Evolutionary conservation across 768 basidiomycete species (phyloP).

Genomic region (Mycena capillaripes): DNA sequence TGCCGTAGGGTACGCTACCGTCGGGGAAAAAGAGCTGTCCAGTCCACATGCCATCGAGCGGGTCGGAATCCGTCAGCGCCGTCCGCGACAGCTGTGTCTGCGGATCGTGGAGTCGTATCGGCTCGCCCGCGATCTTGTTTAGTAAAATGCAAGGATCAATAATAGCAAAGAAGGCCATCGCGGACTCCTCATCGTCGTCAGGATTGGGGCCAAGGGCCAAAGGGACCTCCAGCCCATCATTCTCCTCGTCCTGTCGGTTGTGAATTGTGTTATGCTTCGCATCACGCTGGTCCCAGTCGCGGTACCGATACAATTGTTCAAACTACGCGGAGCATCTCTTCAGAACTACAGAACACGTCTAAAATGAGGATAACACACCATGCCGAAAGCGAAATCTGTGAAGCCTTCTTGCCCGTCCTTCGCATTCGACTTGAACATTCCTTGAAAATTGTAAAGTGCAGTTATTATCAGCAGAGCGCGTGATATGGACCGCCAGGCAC

Average conservation of each 20-base stretch:
- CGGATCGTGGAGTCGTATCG: slow-evolving; percentile 2
- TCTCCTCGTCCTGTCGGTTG: slow-evolving; percentile 6
- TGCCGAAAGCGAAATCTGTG: slow-evolving; percentile 25
- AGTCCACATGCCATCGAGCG: slow-evolving; percentile 22
- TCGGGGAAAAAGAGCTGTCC: slow-evolving; percentile 6
- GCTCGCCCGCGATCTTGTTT: slow-evolving; percentile 8
- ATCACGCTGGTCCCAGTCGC: not conserved
- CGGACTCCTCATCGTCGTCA: slow-evolving; percentile 17
- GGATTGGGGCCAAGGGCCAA: not conserved
- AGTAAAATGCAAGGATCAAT: not conserved
- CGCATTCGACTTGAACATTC: slow-evolving; percentile 9
- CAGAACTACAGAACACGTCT: not conserved
- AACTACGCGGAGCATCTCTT: not conserved
- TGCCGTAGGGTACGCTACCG: not conserved
- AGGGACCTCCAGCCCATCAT: not conserved
- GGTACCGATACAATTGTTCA: not conserved
- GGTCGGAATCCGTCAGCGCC: not conserved
- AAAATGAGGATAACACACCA: slow-evolving; percentile 17
- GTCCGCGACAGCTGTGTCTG: not conserved
- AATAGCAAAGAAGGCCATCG: slow-evolving; percentile 1
- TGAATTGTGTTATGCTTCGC: slow-evolving; percentile 20
- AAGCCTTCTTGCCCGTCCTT: slow-evolving; percentile 19
- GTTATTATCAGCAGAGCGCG: no score
- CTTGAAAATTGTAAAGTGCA: not conserved
- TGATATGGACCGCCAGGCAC: not conserved